phyloP scores from a whole-genome alignment of 371 early-diverging fungal genomes.

The Rhizomucor miehei region DNA sequence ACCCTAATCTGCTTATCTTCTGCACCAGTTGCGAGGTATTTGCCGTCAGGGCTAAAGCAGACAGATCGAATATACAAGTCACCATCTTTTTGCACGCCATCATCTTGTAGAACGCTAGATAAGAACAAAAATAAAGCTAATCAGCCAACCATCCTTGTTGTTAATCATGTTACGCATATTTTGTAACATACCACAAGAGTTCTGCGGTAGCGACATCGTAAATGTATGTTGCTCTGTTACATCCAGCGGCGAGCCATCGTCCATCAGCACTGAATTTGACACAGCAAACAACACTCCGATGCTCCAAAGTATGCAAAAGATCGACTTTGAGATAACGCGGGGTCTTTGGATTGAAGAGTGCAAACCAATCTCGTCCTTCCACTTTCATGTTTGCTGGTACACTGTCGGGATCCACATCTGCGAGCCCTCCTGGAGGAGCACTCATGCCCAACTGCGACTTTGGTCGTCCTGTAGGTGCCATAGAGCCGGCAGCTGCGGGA shows the following conservation, averaged over 20 bases:
- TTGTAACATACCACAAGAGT: conserved; percentile 66
- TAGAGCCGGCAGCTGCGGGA: conserved; percentile 3
- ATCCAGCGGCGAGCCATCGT: conserved; percentile 91
- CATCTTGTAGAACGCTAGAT: conserved; percentile 73
- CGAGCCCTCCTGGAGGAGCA: conserved; percentile 46
- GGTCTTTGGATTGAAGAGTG: conserved; percentile 78
- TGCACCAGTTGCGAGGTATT: conserved; percentile 93
- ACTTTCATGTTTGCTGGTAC: conserved; percentile 79
- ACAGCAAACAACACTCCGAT: conserved; percentile 93
- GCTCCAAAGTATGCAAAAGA: conserved; percentile 83
- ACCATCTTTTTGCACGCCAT: conserved; percentile 64
- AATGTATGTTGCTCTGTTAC: conserved; percentile 89
- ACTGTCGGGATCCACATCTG: conserved; percentile 82
- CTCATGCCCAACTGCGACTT: conserved; percentile 11
- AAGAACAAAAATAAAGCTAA: no score
- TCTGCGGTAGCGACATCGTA: conserved; percentile 79
- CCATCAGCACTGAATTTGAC: conserved; percentile 94
- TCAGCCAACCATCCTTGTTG: not conserved
- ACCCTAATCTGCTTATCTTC: conserved; percentile 94
- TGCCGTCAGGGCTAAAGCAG: conserved; percentile 95
- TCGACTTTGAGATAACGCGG: conserved; percentile 77
- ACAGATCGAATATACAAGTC: conserved; percentile 96
- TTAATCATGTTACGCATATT: no score
- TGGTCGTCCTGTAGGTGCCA: conserved; percentile 12
- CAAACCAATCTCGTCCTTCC: conserved; percentile 93